Base-by-base conservation (phyloP, 208 protist species). In the Wallacemonas sp. region DNA sequence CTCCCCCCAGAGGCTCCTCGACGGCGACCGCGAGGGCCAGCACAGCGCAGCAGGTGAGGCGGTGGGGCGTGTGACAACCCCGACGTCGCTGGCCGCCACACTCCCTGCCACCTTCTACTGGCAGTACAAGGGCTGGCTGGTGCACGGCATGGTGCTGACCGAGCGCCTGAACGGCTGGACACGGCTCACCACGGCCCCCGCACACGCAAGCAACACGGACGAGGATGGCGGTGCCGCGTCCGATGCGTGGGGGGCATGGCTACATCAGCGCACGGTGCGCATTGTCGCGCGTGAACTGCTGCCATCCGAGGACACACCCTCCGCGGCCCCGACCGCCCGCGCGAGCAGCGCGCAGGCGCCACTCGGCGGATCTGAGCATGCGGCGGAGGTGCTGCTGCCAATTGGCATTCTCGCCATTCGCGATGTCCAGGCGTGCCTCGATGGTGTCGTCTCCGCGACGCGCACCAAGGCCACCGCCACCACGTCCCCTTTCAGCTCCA, bases 51-150 rank as follows among this genome's bases (percentile, higher is more conserved):
- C 5, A 0, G 20, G 8, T 33, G 11, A 57, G 29, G 49, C 14
- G 49, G 29, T 14, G 20, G 52, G 52, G 18, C 52, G 20, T 25
- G 52, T 59, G 31, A 42, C 4, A 5, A 41, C 52, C 0, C 52
- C 52, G 4, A 29, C 8, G 31, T 4, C 52, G 10, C 14, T 59
- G 29, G 52, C 65, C 0, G 71, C 75, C 1, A 32, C 69, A 36
- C 61, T 77, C 12, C 67, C 74, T 1, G 46, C 74, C 2, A 70
- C 76, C 16, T 86, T 86, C 41, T 78, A 71, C 41, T 86, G 80
- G 80, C 72, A 76, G 26, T 86, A 79, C 50, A 67, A 74, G 2
- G 75, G 70, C 42, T 54, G 26, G 7, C 22, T 86, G 23, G 73
- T 77, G 48, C 80, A 86, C 28, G 80, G 80, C 38, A 23, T 79